Conservation (phyloP, 148 eudicot species). For the Persicaria tinctoria region DNA sequence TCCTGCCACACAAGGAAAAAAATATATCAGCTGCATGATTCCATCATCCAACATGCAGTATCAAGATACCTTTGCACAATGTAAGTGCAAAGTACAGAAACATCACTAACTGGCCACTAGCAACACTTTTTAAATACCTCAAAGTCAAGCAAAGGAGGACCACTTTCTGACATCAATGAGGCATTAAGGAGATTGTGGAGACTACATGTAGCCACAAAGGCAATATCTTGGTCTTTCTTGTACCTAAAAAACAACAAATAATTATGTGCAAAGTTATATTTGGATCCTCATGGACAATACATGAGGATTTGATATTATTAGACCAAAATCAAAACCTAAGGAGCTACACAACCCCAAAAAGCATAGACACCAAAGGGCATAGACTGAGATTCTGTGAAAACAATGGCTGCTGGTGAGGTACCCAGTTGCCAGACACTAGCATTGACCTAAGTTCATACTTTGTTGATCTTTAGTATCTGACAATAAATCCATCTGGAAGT, state of each 20-base stretch:
- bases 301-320: neutral
- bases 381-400: neutral
- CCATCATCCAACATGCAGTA: conserved; percentile 3
- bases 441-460: neutral
- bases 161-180: conserved; percentile 69
- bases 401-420: neutral
- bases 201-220: conserved; percentile 77
- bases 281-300: neutral
- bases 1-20: conserved; percentile 52
- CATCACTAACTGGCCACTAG: neutral
- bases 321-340: neutral
- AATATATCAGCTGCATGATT: conserved; percentile 1
- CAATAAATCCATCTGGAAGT: neutral
- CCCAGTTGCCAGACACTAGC: neutral
- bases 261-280: conserved; percentile 1
- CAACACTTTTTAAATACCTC: conserved; percentile 40
- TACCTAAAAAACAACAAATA: conserved; percentile 36
- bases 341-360: neutral
- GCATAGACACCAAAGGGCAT: neutral
- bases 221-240: conserved; percentile 71
- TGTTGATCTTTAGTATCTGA: neutral
- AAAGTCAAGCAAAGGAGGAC: conserved; percentile 94
- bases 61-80: neutral
- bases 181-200: conserved; percentile 88
- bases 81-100: neutral